These are phyloP conservation scores for Orbilia blumenaviensis DNA, from an alignment of 2,329 filamentous ascomycete species.

Conservation along the genomic window DNA sequence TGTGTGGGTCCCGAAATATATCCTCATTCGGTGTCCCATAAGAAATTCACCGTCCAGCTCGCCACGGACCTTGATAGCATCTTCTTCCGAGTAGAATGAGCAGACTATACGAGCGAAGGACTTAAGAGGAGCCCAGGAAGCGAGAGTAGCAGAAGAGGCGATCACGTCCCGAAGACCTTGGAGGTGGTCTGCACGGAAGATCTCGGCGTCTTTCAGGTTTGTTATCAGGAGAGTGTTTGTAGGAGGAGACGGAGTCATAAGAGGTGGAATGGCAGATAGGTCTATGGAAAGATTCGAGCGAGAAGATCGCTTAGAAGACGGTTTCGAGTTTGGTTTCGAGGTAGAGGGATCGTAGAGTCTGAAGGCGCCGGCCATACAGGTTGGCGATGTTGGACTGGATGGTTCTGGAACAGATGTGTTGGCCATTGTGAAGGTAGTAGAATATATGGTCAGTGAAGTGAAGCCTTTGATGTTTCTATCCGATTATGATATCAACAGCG, in stretches of 20 bases:
- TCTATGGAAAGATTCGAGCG: conserved; percentile 71
- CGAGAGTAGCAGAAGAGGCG: conserved; percentile 73
- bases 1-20: conserved; percentile 75
- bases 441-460: not conserved
- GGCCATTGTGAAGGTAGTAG: conserved; percentile 28
- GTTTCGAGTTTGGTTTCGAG: conserved; percentile 15
- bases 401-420: conserved; percentile 33
- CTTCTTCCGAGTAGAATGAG: conserved; percentile 76
- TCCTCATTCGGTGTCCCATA: conserved; percentile 73
- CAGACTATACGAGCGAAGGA: conserved; percentile 83
- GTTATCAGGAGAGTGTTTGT: conserved; percentile 87
- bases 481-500: not conserved
- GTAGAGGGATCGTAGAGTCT: conserved; percentile 34
- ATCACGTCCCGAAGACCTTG: conserved; percentile 77
- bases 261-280: conserved; percentile 75
- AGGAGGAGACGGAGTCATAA: conserved; percentile 75
- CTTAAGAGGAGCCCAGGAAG: conserved; percentile 81
- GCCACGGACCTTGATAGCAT: conserved; percentile 75
- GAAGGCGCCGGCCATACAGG: conserved; percentile 29
- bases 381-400: conserved; percentile 44
- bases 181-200: conserved; percentile 79
- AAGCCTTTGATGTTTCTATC: not conserved
- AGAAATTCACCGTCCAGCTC: conserved; percentile 78
- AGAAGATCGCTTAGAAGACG: conserved; percentile 50
- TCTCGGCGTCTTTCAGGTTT: conserved; percentile 75